A percentile compares a stretch with the other conserved stretches of the same genome.
Evolutionary conservation across 2,329 filamentous ascomycete genomes (phyloP).

Genomic region (Trichophyton equinum): DNA sequence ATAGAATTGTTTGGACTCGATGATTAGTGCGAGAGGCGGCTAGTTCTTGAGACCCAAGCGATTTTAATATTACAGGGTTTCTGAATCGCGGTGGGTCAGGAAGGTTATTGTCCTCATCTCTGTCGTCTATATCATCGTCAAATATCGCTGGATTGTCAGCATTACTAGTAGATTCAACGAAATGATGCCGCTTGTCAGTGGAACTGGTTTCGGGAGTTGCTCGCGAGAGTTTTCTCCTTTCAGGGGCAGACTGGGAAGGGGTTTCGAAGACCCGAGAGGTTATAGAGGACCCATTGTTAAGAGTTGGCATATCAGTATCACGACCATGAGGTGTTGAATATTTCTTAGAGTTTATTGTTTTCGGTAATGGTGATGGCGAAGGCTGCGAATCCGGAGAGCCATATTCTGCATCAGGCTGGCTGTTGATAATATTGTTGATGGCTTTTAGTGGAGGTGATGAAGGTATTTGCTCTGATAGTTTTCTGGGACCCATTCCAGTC

Average conservation of each 20-base stretch:
- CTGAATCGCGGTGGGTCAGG: slow-evolving; percentile 2
- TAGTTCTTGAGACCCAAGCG: background rate
- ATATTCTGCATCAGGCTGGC: background rate
- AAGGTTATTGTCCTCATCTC: slow-evolving; percentile 4
- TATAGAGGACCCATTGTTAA: slow-evolving; percentile 26
- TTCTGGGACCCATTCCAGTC: background rate
- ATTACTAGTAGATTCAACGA: background rate
- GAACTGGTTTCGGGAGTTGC: slow-evolving; percentile 28
- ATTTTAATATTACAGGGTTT: background rate
- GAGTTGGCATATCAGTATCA: background rate
- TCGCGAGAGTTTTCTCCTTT: slow-evolving; percentile 16
- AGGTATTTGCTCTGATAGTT: background rate
- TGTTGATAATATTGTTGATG: background rate
- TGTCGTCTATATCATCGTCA: background rate
- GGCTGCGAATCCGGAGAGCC: background rate
- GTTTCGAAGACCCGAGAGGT: slow-evolving; percentile 31
- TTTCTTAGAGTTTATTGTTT: background rate
- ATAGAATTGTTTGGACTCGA: slow-evolving; percentile 19
- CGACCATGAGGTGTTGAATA: background rate
- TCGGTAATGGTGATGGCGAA: background rate
- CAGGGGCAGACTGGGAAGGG: slow-evolving; percentile 20
- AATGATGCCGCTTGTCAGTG: slow-evolving; percentile 13
- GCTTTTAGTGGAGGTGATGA: background rate
- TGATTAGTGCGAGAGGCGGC: slow-evolving; percentile 2
- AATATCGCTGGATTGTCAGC: too few species aligned